Evolutionary conservation across 2,329 filamentous ascomycete species (phyloP), one percentile per base, ranked within the genome.

Genomic region (Diaporthe helianthi): DNA sequence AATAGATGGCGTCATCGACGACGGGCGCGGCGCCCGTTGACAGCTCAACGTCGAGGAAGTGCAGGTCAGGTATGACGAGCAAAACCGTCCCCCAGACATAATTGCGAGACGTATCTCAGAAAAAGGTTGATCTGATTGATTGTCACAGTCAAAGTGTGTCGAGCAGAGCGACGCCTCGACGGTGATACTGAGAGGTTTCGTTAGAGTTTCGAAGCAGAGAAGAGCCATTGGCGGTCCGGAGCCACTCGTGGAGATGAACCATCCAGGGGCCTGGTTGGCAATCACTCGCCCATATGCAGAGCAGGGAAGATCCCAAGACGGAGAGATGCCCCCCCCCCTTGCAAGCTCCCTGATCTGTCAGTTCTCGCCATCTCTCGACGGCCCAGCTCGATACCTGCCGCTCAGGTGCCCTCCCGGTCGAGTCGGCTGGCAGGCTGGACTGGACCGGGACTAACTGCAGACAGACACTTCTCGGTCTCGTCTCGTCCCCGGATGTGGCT

Each of bases 191-290:
- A 47, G 49, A 41, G 61, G 66, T 69, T 69, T 69, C 69, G 69
- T 66, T 68, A 66, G 47, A 68, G 69, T 71, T 71, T 71, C 69
- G 65, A 52, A 54, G 54, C 47, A 55, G 52, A 60, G 41, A 26
- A 65, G 38, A 61, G 55, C 47, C 52, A 64, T 55, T 51, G 38
- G 60, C 46, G 58, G 60, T 69, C 65, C 60, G 66, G 61, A 69
- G 63, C 65, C 33, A 52, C 41, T 51, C 60, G 46, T 69, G 69
- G 52, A 68, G 60, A 60, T 47, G 61, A 65, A 54, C 52, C 41
- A 29, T 49, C 44, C 52, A 53, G 64, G 64, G 64, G 64, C 22
- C 31, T 54, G 52, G 49, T 38, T 66, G 51, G 49, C 33, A 36
- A 49, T 54, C 51, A 60, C 26, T 63, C 31, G 33, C 47, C 60